Conservation (phyloP, 176 grass and related monocot species). For the Secale cereale region DNA sequence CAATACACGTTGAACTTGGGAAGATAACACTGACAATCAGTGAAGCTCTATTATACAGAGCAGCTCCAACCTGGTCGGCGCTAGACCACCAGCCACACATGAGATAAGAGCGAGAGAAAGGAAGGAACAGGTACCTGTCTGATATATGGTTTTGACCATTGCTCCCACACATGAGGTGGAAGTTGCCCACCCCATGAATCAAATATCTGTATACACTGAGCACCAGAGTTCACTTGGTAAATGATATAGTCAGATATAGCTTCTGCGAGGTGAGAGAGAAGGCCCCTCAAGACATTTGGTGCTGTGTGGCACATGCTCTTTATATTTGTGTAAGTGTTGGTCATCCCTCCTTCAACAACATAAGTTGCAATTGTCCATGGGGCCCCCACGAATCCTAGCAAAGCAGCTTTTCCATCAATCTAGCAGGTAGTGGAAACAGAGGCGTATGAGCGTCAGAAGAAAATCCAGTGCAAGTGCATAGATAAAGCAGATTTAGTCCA, state of each 20-base stretch:
- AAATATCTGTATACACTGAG: slow-evolving; percentile 98
- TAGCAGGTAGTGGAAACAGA: slow-evolving; percentile 37
- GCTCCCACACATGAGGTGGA: slow-evolving; percentile 94
- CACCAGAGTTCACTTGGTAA: slow-evolving; percentile 93
- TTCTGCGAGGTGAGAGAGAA: slow-evolving; percentile 77
- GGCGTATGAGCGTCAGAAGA: slow-evolving; percentile 19
- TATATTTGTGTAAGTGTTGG: slow-evolving; percentile 86
- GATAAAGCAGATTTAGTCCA: not conserved
- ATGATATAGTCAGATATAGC: slow-evolving; percentile 93
- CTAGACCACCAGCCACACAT: not conserved
- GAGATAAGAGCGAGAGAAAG: slow-evolving; percentile 27
- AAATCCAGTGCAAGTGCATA: not conserved
- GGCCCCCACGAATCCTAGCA: slow-evolving; percentile 95
- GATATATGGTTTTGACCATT: slow-evolving; percentile 99
- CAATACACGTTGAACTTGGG: not conserved
- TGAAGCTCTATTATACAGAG: not conserved
- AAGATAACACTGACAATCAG: not conserved
- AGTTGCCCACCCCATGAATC: slow-evolving; percentile 99
- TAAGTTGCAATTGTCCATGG: slow-evolving; percentile 99
- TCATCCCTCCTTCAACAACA: slow-evolving; percentile 90
- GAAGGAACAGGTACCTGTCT: slow-evolving; percentile 53
- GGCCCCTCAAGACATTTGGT: slow-evolving; percentile 76
- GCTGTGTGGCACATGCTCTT: slow-evolving; percentile 92
- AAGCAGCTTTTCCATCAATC: slow-evolving; percentile 78
- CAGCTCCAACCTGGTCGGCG: slow-evolving; percentile 12